Conservation (phyloP, 768 basidiomycete genomes). For the Astraeus odoratus region DNA sequence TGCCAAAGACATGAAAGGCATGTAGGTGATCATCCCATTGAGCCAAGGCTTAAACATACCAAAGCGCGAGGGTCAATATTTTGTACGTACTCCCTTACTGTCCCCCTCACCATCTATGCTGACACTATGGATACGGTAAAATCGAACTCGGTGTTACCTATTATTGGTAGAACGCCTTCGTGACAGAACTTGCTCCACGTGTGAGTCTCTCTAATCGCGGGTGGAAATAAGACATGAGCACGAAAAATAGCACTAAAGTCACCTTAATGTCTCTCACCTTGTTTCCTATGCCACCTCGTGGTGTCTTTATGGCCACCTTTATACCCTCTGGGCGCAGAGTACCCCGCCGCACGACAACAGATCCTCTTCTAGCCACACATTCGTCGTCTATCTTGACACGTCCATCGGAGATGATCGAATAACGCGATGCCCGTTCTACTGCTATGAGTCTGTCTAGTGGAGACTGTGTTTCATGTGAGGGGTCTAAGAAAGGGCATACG, state of each 20-base stretch:
- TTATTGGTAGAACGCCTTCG: conserved; percentile 13
- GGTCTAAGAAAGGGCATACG: not conserved
- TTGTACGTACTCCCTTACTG: not conserved
- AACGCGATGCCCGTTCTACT: not conserved
- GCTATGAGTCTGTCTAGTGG: not conserved
- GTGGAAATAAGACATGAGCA: not conserved
- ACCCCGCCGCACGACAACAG: not conserved
- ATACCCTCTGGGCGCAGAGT: not conserved
- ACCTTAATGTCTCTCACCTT: not conserved
- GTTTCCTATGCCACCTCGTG: not conserved
- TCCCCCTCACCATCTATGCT: not conserved
- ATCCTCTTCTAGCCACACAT: conserved; percentile 1
- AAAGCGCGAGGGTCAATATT: not conserved
- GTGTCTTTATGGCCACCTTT: not conserved
- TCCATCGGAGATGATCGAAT: not conserved
- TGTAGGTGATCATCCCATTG: not conserved
- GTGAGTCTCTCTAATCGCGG: not conserved
- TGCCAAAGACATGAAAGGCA: not conserved
- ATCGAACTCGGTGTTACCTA: conserved; percentile 1
- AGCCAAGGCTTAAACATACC: not conserved
- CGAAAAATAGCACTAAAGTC: not conserved
- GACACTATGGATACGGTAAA: not conserved
- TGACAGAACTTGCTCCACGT: conserved; percentile 9
- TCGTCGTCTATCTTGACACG: not conserved
- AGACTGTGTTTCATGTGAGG: not conserved